These are phyloP conservation scores for Paradendryphiella salina DNA, from an alignment of 2,329 filamentous ascomycete species.

Conservation along the genomic window DNA sequence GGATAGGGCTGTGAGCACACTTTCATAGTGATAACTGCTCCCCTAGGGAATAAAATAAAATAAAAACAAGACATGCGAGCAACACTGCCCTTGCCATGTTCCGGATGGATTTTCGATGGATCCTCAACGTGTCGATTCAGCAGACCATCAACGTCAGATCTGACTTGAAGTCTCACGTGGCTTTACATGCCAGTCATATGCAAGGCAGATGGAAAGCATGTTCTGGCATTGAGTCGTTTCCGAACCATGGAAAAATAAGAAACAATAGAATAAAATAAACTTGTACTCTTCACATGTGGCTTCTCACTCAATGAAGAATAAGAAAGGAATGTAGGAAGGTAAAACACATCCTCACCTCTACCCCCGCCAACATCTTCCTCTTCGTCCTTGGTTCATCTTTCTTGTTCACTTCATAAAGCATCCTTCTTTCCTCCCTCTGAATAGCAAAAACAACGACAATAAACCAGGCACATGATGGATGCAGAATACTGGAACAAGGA, in stretches of 20 bases:
- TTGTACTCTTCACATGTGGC: background rate
- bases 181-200: no score
- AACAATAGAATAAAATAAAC: background rate
- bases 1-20: no score
- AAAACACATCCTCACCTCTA: background rate
- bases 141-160: no score
- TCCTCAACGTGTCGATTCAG: no score
- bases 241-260: background rate
- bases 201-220: background rate
- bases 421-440: background rate
- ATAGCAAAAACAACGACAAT: background rate
- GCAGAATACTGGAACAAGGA: background rate
- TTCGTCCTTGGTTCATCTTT: background rate
- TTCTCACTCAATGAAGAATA: background rate
- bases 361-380: background rate
- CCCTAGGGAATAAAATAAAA: no score
- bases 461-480: background rate
- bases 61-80: no score
- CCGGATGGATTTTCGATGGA: no score
- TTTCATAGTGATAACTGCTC: no score
- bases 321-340: background rate
- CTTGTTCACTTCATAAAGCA: background rate
- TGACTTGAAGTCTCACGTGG: no score
- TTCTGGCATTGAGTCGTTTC: conserved; percentile 1
- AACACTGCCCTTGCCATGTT: no score